Evolutionary conservation across 345 rosid genomes (phyloP).

Genomic region (Brassica nigra): DNA sequence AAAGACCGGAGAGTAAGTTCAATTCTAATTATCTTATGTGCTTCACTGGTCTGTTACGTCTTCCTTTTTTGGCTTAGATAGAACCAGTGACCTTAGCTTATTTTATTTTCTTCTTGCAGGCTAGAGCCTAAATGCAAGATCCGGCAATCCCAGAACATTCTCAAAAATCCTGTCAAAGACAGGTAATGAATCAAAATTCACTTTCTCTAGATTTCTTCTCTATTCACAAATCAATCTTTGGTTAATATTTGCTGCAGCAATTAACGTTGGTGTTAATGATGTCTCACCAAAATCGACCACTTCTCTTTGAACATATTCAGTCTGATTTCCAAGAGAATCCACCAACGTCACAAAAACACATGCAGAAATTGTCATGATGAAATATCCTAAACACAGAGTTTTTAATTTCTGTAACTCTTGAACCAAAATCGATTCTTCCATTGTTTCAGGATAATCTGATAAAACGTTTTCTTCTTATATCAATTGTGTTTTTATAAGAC

Average conservation of each 20-base stretch:
- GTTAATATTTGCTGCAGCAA: background rate
- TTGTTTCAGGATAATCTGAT: background rate
- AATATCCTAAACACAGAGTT: constrained; percentile 32
- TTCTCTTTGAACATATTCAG: constrained; percentile 61
- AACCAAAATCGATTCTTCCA: background rate
- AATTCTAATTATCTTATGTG: background rate
- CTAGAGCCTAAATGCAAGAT: constrained; percentile 70
- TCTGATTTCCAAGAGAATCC: constrained; percentile 91
- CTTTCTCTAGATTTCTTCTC: background rate
- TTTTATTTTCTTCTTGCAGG: constrained; percentile 47
- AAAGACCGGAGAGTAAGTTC: constrained; percentile 63
- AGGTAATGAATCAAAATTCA: constrained; percentile 47
- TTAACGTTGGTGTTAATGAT: background rate
- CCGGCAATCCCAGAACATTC: constrained; percentile 94
- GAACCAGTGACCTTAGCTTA: too few species aligned
- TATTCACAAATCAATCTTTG: too few species aligned
- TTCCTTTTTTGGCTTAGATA: background rate
- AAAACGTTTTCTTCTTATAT: too few species aligned
- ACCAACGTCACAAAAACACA: constrained; percentile 83
- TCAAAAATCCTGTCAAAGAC: constrained; percentile 97
- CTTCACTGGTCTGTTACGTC: background rate
- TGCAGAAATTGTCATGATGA: constrained; percentile 85
- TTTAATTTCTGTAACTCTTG: background rate
- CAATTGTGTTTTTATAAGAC: too few species aligned
- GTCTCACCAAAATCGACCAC: too few species aligned